Base-by-base conservation (phyloP, 163 green algal species). In the Trebouxiophyceae sp. region DNA sequence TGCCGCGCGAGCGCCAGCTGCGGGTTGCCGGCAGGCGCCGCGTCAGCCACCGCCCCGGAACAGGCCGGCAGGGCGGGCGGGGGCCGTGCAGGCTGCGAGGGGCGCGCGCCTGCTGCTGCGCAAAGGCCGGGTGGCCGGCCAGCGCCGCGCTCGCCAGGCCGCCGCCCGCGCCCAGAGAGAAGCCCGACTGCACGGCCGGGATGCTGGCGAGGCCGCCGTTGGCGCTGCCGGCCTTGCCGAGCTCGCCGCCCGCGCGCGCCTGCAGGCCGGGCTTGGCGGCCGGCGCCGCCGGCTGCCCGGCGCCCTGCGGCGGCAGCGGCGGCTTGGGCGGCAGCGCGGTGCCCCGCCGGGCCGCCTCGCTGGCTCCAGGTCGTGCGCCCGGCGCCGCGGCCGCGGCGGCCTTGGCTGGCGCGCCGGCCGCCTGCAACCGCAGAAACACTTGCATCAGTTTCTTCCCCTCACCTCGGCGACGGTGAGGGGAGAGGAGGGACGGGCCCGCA, bases 1-100 rank as follows among this genome's bases (percentile, higher is more conserved):
- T 84, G 83, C 58, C 81, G 78, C 44, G 84, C 30, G 32, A 83
- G 72, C 32, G 84, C 70, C 67, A 55, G 24, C 58, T 65, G 57
- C 32, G 19, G 12, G 47, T 12, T 7, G 8, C 39, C 39, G 39
- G 47, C 47, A 30, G 47, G 5, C 8, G 26, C 7, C 16, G 22
- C 5, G 47, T 24, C 7, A 57, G 47, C 8, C 22, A 30, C 5
- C 47, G 16, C 7, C 5, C n/a, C 16, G 0, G 5, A 5, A 4
- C 5, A 3, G 24, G 22, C 24, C 16, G 54, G n/a, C n/a, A n/a
- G n/a, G n/a, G n/a, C n/a, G n/a, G n/a, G n/a, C n/a, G n/a, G n/a
- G n/a, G n/a, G n/a, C n/a, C n/a, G n/a, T n/a, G n/a, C n/a, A n/a
- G n/a, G n/a, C n/a, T n/a, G n/a, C n/a, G n/a, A n/a, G n/a, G n/a